Conservation (phyloP, 768 basidiomycete genomes). For the Candolleomyces efflorescens region DNA sequence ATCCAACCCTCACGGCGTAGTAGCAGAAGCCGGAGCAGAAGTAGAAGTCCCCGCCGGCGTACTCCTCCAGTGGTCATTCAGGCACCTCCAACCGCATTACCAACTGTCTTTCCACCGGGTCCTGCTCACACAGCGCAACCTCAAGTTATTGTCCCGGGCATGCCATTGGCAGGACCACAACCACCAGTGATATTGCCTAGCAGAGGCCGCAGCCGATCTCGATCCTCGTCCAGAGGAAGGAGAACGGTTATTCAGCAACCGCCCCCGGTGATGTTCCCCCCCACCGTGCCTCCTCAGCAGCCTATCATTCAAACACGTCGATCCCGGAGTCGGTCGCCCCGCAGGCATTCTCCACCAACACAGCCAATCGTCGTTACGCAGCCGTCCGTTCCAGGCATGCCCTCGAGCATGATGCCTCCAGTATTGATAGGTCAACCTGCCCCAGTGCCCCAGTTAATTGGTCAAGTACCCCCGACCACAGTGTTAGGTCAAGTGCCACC, state of each 20-base stretch:
- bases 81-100: constrained; percentile 6
- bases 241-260: neutral
- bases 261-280: neutral
- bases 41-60: constrained; percentile 1
- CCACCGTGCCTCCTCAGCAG: neutral
- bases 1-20: constrained; percentile 9
- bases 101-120: constrained; percentile 11
- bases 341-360: neutral
- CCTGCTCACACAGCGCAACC: constrained; percentile 4
- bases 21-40: constrained; percentile 11
- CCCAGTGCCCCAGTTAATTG: neutral
- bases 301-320: constrained; percentile 7
- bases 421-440: no score
- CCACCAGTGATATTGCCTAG: neutral
- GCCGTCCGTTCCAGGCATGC: neutral
- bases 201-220: neutral
- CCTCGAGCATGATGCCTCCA: neutral
- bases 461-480: neutral
- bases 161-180: neutral
- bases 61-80: constrained; percentile 1
- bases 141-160: neutral
- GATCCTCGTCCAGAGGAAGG: neutral
- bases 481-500: no score
- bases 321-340: neutral
- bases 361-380: neutral